Evolutionary conservation across 1,139 yeast species (phyloP).

Genomic region (Citeromyces hawaiiensis): DNA sequence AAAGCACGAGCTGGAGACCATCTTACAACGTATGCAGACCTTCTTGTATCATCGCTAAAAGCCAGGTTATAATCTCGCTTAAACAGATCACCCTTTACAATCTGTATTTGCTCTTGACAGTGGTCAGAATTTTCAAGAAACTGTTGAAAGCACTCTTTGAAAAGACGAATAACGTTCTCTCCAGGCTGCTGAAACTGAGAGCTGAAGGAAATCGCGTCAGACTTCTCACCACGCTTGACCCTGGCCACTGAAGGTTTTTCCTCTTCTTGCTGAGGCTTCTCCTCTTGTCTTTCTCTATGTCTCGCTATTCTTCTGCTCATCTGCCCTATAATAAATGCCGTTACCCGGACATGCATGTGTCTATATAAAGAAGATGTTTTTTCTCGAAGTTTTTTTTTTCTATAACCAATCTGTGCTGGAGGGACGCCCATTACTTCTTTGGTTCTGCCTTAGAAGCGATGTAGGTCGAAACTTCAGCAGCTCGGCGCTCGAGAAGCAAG

Average conservation of each 20-base stretch:
- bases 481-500: slow-evolving; percentile 65
- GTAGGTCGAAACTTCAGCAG: slow-evolving; percentile 28
- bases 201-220: slow-evolving; percentile 18
- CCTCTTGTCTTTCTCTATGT: slow-evolving; percentile 4
- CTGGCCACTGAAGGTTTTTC: not conserved
- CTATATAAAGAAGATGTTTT: not conserved
- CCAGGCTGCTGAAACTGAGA: slow-evolving; percentile 20
- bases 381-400: not conserved
- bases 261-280: slow-evolving; percentile 2
- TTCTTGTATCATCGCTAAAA: slow-evolving; percentile 46
- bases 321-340: too few species aligned
- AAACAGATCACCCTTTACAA: slow-evolving; percentile 55
- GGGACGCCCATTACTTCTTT: slow-evolving; percentile 9
- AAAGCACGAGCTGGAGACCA: slow-evolving; percentile 83
- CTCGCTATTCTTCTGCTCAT: slow-evolving; percentile 5
- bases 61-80: slow-evolving; percentile 61
- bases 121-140: slow-evolving; percentile 24
- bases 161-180: slow-evolving; percentile 32
- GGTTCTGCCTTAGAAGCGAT: slow-evolving; percentile 7
- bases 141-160: slow-evolving; percentile 29
- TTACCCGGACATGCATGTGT: not conserved
- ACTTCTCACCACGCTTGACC: not conserved
- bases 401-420: slow-evolving; percentile 33
- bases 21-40: slow-evolving; percentile 68
- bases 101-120: slow-evolving; percentile 37